Evolutionary conservation across 2,329 filamentous ascomycete genomes (phyloP).

Genomic region (Cordyceps cicadae): DNA sequence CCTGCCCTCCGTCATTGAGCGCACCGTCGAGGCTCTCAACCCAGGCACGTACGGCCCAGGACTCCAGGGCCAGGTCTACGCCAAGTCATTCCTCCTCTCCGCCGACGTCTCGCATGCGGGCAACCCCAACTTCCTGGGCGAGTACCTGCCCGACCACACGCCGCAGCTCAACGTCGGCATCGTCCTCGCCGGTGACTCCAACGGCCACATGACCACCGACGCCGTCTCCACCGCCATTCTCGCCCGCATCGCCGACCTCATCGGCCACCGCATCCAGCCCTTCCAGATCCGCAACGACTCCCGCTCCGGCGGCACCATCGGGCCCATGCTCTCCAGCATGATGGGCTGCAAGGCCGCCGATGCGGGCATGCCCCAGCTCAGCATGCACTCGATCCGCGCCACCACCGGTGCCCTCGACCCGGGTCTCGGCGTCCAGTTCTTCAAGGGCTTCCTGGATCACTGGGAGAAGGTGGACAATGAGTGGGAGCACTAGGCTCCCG

Average conservation of each 20-base stretch:
- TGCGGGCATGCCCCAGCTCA: conserved; percentile 81
- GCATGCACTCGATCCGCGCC: conserved; percentile 88
- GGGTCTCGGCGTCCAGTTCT: conserved; percentile 77
- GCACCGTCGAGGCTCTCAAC: conserved; percentile 63
- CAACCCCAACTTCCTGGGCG: conserved; percentile 83
- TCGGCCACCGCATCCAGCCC: conserved; percentile 63
- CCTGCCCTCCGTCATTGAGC: conserved; percentile 70
- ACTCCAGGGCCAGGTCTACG: conserved; percentile 72
- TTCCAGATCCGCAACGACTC: conserved; percentile 96
- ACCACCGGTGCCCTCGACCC: conserved; percentile 82
- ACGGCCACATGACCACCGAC: conserved; percentile 95
- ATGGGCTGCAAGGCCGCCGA: conserved; percentile 81
- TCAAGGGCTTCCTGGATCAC: conserved; percentile 79
- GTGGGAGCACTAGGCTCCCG: conserved; percentile 42
- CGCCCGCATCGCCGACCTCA: conserved; percentile 66
- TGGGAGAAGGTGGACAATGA: conserved; percentile 80
- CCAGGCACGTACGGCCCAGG: conserved; percentile 46
- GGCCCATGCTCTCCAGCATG: conserved; percentile 73
- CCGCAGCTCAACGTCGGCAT: conserved; percentile 86
- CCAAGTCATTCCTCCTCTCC: conserved; percentile 84
- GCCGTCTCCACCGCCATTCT: conserved; percentile 75
- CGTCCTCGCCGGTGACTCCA: conserved; percentile 70
- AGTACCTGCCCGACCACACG: conserved; percentile 77
- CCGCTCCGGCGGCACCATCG: conserved; percentile 86
- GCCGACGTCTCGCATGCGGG: conserved; percentile 91